phyloP scores from a whole-genome alignment of 345 rosid species.

The Trapa incisa region DNA sequence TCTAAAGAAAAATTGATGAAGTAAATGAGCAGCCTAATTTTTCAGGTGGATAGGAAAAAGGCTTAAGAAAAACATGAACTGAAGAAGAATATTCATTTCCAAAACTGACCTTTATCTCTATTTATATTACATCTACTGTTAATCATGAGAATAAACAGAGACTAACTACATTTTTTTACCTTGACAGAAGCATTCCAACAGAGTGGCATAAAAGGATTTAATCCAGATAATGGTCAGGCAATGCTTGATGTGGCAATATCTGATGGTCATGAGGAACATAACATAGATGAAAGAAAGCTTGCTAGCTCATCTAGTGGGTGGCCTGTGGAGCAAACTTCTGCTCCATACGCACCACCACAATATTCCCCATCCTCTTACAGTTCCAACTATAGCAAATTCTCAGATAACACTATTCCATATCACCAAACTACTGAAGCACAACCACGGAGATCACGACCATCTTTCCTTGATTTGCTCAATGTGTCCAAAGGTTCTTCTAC shows the following conservation, averaged over 20 bases:
- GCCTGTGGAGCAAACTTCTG: constrained; percentile 17
- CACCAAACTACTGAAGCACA: constrained; percentile 35
- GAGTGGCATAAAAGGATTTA: constrained; percentile 23
- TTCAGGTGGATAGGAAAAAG: background rate
- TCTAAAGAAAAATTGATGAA: background rate
- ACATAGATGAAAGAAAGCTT: constrained; percentile 29
- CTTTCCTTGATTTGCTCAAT: constrained; percentile 81
- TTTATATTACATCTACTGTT: background rate
- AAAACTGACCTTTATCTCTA: background rate
- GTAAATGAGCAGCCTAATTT: background rate
- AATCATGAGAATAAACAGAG: background rate
- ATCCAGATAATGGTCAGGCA: constrained; percentile 24
- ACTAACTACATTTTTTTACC: constrained; percentile 8
- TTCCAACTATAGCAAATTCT: constrained; percentile 34
- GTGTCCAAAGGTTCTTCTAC: constrained; percentile 42
- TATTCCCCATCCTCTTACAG: constrained; percentile 21
- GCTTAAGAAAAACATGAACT: background rate
- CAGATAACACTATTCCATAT: constrained; percentile 18
- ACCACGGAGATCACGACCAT: constrained; percentile 61
- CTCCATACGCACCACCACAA: constrained; percentile 30
- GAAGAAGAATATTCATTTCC: background rate
- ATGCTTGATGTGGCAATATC: constrained; percentile 18
- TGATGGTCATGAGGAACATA: constrained; percentile 15
- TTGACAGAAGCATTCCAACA: constrained; percentile 31
- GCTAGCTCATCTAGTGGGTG: constrained; percentile 29